Conservation (phyloP, 148 eudicot species). For the Selenicereus undatus region DNA sequence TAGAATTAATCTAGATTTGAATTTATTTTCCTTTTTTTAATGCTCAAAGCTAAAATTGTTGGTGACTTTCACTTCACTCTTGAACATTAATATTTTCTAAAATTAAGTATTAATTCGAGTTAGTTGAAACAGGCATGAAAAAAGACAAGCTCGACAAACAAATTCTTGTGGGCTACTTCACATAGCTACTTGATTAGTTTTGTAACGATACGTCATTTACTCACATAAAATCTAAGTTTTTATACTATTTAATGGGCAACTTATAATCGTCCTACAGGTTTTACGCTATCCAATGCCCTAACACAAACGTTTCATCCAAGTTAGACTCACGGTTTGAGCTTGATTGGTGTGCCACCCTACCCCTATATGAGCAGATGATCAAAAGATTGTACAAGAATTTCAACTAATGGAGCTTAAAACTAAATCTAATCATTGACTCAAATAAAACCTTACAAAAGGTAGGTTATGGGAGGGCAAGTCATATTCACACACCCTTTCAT, state of each 20-base stretch:
- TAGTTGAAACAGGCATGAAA: constrained; percentile 33
- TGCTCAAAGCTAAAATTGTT: constrained; percentile 28
- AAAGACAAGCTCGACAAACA: constrained; percentile 31
- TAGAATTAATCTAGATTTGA: neutral
- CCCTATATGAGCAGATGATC: neutral
- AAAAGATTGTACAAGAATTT: neutral
- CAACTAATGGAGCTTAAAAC: neutral
- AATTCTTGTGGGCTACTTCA: constrained; percentile 54
- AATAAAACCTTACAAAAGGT: too few species aligned
- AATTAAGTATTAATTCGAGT: constrained; percentile 25
- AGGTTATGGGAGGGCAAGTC: neutral
- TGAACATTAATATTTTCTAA: constrained; percentile 1
- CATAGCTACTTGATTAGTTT: constrained; percentile 4
- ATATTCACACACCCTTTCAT: neutral
- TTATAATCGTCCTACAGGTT: neutral
- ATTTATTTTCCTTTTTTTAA: neutral
- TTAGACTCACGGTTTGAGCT: neutral
- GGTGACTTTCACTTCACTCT: constrained; percentile 8
- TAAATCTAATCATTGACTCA: neutral
- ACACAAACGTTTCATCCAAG: neutral
- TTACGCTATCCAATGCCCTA: neutral
- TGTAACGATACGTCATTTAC: constrained; percentile 6
- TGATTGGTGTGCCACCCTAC: too few species aligned
- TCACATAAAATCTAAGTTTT: constrained; percentile 3
- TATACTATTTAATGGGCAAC: neutral